Evolutionary conservation across 306 rosid species (phyloP), one percentile per base, ranked within the genome.

Genomic region (Sophora flavescens): DNA sequence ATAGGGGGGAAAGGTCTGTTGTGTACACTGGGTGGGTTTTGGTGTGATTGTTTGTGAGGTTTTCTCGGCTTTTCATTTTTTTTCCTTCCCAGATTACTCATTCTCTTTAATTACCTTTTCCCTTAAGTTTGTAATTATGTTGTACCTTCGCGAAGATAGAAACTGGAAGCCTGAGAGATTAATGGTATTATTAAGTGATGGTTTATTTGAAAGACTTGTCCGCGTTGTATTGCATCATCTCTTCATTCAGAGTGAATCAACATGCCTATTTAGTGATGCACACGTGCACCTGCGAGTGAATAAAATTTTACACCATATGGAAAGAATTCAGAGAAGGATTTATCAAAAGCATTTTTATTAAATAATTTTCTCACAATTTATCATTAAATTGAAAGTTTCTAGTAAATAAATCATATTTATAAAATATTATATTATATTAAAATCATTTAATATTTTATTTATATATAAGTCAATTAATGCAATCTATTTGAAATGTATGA

Each of bases 61-160:
- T 77, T 38, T 62, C 53, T 53, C 17, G 11, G 64, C 60, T 33
- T 62, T 60, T 45, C 45, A 57, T 42, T 51, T 51, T 67, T 10
- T 17, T n/a, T 4, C 14, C 30, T n/a, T 33, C 50, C 66, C 54
- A 7, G 7, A 17, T 68, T 35, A n/a, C 6, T 11, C 47, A 42
- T 68, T 68, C 13, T 22, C 17, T 62, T 63, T 62, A 59, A 68
- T 42, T 78, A 65, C 68, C 54, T 69, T 64, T 4, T 32, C 38
- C 56, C 45, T 67, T 53, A 12, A 44, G 48, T 68, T 62, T 84
- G 82, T 79, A 84, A 64, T 48, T 63, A 80, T 63, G 22, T 67
- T 63, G 41, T 30, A 7, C 70, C n/a, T 74, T 52, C 70, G 44
- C 8, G 36, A 59, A 58, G 72, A 69, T 66, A 32, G 33, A 65